Percentiles rank a stretch among this genome's conserved stretches.
These are phyloP conservation scores for Penicillium corylophilum DNA, from an alignment of 2,329 filamentous ascomycete genomes.

Conservation along the genomic window DNA sequence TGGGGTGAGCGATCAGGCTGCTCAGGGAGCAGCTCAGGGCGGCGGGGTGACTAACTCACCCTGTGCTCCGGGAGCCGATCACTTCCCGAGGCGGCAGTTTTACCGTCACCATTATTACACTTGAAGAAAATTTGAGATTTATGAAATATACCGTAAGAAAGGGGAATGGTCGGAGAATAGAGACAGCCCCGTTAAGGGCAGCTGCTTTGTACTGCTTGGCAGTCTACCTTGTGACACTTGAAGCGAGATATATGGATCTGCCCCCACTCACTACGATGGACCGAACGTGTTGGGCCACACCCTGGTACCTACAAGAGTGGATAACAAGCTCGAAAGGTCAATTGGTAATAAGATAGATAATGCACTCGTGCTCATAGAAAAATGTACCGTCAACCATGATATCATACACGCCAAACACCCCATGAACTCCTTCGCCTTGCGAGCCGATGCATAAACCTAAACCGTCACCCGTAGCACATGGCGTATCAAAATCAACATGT, in stretches of 20 bases:
- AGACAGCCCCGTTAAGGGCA: background rate
- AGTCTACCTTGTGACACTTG: background rate
- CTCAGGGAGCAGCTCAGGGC: too few species aligned
- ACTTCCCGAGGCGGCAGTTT: too few species aligned
- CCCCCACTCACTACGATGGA: background rate
- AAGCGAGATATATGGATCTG: background rate
- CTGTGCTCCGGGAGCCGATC: too few species aligned
- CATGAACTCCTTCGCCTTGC: slow-evolving; percentile 20
- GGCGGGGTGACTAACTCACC: too few species aligned
- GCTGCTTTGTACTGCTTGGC: background rate
- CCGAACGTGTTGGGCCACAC: background rate
- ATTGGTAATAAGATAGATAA: background rate
- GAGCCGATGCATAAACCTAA: slow-evolving; percentile 18
- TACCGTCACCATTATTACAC: background rate
- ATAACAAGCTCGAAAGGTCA: background rate
- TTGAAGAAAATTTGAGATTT: too few species aligned
- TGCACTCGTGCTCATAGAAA: background rate
- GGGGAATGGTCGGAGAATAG: background rate
- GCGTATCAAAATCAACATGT: slow-evolving; percentile 19
- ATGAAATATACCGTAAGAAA: background rate
- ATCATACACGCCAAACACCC: slow-evolving; percentile 17
- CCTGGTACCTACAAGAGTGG: background rate
- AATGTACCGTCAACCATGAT: slow-evolving; percentile 7
- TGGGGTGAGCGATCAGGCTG: too few species aligned
- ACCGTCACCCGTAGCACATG: slow-evolving; percentile 20